Evolutionary conservation across 2,329 filamentous ascomycete species (phyloP).

Genomic region (Scytalidium lignicola): DNA sequence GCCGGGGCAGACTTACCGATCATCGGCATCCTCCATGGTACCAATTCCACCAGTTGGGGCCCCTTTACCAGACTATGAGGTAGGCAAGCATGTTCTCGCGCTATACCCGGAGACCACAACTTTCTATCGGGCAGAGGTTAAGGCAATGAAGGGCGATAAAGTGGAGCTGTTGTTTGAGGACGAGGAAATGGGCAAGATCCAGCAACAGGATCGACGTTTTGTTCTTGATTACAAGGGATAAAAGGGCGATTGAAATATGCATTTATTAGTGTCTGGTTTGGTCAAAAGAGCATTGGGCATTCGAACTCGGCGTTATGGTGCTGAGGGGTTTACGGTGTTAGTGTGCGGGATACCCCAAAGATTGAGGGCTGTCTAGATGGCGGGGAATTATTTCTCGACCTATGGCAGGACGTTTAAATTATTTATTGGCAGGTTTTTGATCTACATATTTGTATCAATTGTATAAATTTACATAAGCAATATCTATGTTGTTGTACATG

Average conservation of each 20-base stretch:
- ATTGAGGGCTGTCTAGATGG: background rate
- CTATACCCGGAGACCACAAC: slow-evolving; percentile 80
- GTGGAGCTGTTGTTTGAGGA: slow-evolving; percentile 73
- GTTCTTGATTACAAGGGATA: slow-evolving; percentile 61
- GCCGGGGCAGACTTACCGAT: slow-evolving; percentile 58
- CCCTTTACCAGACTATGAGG: slow-evolving; percentile 53
- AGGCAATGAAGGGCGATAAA: slow-evolving; percentile 55
- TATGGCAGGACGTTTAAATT: background rate
- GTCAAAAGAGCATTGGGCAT: background rate
- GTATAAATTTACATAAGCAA: no score
- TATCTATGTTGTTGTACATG: no score
- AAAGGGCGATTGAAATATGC: background rate
- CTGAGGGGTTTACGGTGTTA: background rate
- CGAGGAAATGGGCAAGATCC: slow-evolving; percentile 67
- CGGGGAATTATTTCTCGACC: background rate
- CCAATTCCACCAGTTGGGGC: slow-evolving; percentile 62
- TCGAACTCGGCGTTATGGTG: background rate
- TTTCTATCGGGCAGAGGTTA: slow-evolving; percentile 80
- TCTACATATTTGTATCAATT: no score
- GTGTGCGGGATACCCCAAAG: background rate
- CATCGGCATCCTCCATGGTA: slow-evolving; percentile 70
- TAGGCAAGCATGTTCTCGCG: slow-evolving; percentile 69
- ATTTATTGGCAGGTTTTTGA: no score
- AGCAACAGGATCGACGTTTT: slow-evolving; percentile 69
- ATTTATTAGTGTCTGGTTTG: background rate